Conservation (phyloP, 2,329 filamentous ascomycete species). For the Dendryphion nanum region DNA sequence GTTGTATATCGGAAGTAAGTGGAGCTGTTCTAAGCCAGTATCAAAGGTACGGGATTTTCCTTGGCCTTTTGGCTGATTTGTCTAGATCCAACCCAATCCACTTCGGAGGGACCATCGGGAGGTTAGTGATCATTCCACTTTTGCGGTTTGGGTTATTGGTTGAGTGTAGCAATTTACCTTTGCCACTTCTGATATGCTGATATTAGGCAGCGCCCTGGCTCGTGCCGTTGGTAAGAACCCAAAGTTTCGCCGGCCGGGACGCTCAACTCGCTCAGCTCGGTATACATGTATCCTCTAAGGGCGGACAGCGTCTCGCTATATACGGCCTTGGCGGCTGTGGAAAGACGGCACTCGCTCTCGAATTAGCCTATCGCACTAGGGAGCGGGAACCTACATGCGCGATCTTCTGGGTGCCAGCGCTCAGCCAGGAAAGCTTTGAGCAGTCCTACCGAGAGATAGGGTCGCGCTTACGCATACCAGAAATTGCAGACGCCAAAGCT, state of each 20-base stretch:
- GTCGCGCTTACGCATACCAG: conserved; percentile 5
- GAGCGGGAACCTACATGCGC: conserved; percentile 15
- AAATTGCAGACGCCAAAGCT: conserved; percentile 20
- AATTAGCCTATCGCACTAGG: conserved; percentile 37
- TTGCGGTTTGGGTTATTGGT: no score
- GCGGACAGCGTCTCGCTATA: conserved; percentile 7
- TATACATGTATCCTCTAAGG: conserved; percentile 2
- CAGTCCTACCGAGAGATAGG: conserved; percentile 9
- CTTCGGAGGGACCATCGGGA: no score
- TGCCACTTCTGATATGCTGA: no score
- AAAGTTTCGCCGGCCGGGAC: conserved; percentile 7
- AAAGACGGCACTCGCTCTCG: conserved; percentile 19
- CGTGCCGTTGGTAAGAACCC: conserved; percentile 6
- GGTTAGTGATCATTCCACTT: no score
- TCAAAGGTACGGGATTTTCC: no score
- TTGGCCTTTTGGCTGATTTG: no score
- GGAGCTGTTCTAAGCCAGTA: no score
- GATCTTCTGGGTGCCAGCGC: conserved; percentile 13
- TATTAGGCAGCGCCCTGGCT: conserved; percentile 4
- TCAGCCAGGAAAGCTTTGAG: conserved; percentile 17
- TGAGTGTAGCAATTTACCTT: no score
- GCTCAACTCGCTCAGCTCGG: conserved; percentile 5
- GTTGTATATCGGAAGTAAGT: no score
- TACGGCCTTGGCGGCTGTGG: conserved; percentile 10
- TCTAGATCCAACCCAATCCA: no score